Conservation (phyloP, 1,139 yeast genomes). For the Blastobotrys serpentis region DNA sequence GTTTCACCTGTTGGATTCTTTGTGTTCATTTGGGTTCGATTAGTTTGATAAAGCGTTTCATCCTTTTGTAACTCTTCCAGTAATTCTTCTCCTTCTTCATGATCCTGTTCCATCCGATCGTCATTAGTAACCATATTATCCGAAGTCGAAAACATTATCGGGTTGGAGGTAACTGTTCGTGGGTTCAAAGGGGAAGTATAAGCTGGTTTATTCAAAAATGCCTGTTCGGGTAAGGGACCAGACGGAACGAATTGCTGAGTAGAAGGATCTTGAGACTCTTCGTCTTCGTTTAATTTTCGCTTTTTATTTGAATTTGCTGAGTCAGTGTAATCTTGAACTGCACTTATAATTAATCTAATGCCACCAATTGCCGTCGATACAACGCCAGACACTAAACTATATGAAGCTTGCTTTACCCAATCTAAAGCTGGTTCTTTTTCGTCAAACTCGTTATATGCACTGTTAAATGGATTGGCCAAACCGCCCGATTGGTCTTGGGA, state of each 20-base stretch:
- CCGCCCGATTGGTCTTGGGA: conserved; percentile 5
- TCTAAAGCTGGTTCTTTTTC: conserved; percentile 4
- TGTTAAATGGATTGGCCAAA: conserved; percentile 2
- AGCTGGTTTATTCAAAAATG: neutral
- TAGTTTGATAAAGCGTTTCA: neutral
- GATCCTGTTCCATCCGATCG: neutral
- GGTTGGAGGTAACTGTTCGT: neutral
- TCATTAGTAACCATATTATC: neutral
- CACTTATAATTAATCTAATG: neutral
- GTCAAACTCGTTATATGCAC: conserved; percentile 7
- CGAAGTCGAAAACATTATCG: conserved; percentile 2
- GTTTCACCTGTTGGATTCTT: neutral
- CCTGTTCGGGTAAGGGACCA: conserved; percentile 8
- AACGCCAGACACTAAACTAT: conserved; percentile 4
- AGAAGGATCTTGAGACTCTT: neutral
- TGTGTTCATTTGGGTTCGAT: neutral
- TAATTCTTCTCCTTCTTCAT: neutral
- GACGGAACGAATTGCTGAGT: conserved; percentile 2
- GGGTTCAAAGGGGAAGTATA: conserved; percentile 3
- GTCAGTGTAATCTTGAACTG: neutral
- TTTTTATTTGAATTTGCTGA: neutral
- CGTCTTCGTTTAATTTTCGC: neutral
- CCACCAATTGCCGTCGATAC: conserved; percentile 10
- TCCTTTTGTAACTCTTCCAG: neutral
- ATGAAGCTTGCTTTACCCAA: conserved; percentile 12